Base-by-base conservation (phyloP, 805 yeast species). In the Candida namnaoensis region DNA sequence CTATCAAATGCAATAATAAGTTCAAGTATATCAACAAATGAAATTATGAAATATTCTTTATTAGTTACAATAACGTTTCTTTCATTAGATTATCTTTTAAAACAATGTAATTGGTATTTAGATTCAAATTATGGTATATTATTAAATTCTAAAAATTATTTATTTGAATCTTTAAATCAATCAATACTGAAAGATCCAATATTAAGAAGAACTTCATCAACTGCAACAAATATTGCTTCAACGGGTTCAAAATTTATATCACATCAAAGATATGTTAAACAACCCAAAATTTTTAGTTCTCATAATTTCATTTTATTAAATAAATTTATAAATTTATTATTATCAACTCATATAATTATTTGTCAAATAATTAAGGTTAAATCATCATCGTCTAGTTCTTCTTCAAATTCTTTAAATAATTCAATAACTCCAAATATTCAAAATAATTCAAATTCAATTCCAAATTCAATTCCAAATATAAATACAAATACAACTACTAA, bases 1-100 rank as follows among this genome's bases (percentile, higher is more conserved):
- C 37, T 53, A 3, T 50, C 60, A 13, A 52, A 54, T 26, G 45
- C 57, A 1, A 45, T 56, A 2, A 41, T 56, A 3, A 47, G 57
- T 1, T 42, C 47, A 5, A 46, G 50, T 1, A 26, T 56, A 11
- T 30, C 33, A 12, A 30, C 33, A 11, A 30, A 30, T 30, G 33
- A 30, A 11, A 30, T 30, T 12, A 12, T 13, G 7, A 30, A 12
- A 13, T 30, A 30, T 30, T 30, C 33, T 8, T 12, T 30, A 12
- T 12, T 30, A 6, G 11, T 12, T 13, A 30, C 33, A 8, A 8
- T 30, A 8, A 30, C n/a, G 7, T 12, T 30, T 5, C n/a, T 42
- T 26, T 39, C 24, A 35, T 37, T 48, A 3, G 57, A 54, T 26
- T 39, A 44, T 26, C 19, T 43, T 14, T 42, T 47, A 34, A 46